phyloP scores from a whole-genome alignment of 1,284 basidiomycete genomes.

The Vanrija humicola region DNA sequence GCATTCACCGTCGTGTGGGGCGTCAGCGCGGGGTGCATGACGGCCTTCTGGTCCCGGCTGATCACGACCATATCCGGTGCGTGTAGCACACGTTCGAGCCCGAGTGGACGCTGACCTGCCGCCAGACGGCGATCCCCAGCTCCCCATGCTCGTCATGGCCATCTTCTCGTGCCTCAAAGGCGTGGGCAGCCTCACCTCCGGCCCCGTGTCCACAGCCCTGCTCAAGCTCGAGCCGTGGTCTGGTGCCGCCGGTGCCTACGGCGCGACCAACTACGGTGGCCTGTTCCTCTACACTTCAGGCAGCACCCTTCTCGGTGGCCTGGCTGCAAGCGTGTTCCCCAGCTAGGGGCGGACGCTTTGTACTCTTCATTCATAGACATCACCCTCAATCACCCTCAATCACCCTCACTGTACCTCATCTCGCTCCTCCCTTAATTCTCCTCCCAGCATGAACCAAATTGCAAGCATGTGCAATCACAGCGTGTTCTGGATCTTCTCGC shows the following conservation, averaged over 20 bases:
- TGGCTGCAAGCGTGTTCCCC: conserved; percentile 16
- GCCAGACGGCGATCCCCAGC: conserved; percentile 39
- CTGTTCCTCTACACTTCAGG: conserved; percentile 32
- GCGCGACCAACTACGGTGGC: conserved; percentile 35
- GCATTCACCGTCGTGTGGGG: conserved; percentile 37
- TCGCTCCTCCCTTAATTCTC: no score
- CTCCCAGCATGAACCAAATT: no score
- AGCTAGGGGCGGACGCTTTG: no score
- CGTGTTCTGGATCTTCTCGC: no score
- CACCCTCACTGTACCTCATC: no score
- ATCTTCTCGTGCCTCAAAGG: conserved; percentile 43
- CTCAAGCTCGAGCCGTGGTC: conserved; percentile 18
- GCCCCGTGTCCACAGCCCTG: conserved; percentile 37
- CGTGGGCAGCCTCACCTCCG: conserved; percentile 45
- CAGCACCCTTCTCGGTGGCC: conserved; percentile 20
- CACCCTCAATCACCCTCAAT: no score
- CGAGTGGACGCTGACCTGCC: neutral
- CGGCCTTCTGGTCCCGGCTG: conserved; percentile 37
- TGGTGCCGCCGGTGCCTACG: conserved; percentile 42
- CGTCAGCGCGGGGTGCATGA: conserved; percentile 30
- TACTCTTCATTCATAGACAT: no score
- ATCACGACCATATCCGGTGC: conserved; percentile 35
- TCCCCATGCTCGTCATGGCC: conserved; percentile 37
- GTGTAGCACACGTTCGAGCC: conserved; percentile 1
- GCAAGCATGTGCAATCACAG: no score